A percentile compares a stretch with the other conserved stretches of the same genome.
Evolutionary conservation across 1,139 yeast species (phyloP).

Genomic region (Saccharomyces pastorianus): DNA sequence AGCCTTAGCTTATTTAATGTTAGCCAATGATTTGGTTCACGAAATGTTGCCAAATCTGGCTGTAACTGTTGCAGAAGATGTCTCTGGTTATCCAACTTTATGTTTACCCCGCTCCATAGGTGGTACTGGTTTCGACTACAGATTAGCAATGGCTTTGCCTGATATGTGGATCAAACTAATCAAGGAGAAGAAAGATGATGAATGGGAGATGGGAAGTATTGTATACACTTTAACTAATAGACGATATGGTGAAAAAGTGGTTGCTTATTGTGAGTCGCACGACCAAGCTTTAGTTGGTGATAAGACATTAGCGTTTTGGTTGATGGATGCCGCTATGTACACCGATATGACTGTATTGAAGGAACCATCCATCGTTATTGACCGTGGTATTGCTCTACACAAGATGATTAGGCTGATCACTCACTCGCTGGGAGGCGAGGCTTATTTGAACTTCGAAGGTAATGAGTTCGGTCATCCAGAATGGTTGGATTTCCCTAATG

Average conservation of each 20-base stretch:
- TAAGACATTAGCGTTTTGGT: constrained; percentile 93
- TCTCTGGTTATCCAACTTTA: constrained; percentile 92
- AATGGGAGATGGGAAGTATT: constrained; percentile 83
- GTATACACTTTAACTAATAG: constrained; percentile 80
- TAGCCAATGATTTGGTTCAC: constrained; percentile 71
- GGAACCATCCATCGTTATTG: constrained; percentile 67
- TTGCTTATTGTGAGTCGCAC: constrained; percentile 90
- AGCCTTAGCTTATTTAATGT: constrained; percentile 76
- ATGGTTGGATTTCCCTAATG: constrained; percentile 96
- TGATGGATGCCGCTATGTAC: constrained; percentile 98
- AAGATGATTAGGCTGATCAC: constrained; percentile 83
- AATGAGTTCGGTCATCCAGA: constrained; percentile 99
- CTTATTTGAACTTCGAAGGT: constrained; percentile 91
- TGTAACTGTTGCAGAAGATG: constrained; percentile 91
- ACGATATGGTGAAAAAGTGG: constrained; percentile 81
- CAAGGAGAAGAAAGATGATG: constrained; percentile 77
- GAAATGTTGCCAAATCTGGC: constrained; percentile 47
- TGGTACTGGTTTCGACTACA: constrained; percentile 89
- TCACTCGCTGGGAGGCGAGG: constrained; percentile 89
- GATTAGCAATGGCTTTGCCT: constrained; percentile 95
- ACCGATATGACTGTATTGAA: constrained; percentile 82
- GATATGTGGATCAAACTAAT: constrained; percentile 97
- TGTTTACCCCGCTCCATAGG: constrained; percentile 68
- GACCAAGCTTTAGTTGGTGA: constrained; percentile 98
- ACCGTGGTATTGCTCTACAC: constrained; percentile 84